Evolutionary conservation across 352 stramenopile species (phyloP), one percentile per base, ranked within the genome.

Genomic region (Phytopythium helicoides): DNA sequence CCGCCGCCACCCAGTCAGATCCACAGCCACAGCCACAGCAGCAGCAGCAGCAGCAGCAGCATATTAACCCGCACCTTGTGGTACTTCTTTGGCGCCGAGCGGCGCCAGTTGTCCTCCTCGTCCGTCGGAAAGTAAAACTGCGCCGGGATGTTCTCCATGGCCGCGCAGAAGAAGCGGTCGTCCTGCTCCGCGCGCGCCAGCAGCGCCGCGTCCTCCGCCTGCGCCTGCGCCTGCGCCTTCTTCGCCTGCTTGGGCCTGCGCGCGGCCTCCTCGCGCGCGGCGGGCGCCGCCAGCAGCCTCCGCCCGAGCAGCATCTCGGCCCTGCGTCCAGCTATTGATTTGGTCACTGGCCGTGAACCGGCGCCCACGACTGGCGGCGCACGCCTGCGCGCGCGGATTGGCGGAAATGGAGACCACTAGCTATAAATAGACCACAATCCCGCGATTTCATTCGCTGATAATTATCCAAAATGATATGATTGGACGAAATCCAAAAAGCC

Each of bases 61-160:
- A 10, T 10, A 9, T 9, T 33, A 9, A 33, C 33, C 3, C 6
- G 3, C 54, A 87, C 76, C 63, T 85, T 82, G 68, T 89, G 78
- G 57, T 89, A 89, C 58, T 92, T 92, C 52, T 83, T 82, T 46
- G 80, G 80, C 16, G 73, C 64, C 35, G 74, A 86, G 54, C 83
- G 76, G 46, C 75, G 70, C 72, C 78, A 92, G 64, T 89, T 92
- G 26, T 80, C 66, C 52, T 92, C 78, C 16, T 76, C 75, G 50
- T 92, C 81, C 19, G 76, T 89, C 11, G 78, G 78, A 59, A 92
- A 87, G 70, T 92, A 92, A 50, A 82, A 86, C 25, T 83, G 70
- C 51, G 73, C 63, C 26, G 81, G 81, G 47, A 89, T 92, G 48
- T 75, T 73, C 58, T 89, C 81, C 78, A 89, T 89, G 9, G 62